Conservation (phyloP, 176 grass and related monocot species). For the Puccinellia tenuiflora region DNA sequence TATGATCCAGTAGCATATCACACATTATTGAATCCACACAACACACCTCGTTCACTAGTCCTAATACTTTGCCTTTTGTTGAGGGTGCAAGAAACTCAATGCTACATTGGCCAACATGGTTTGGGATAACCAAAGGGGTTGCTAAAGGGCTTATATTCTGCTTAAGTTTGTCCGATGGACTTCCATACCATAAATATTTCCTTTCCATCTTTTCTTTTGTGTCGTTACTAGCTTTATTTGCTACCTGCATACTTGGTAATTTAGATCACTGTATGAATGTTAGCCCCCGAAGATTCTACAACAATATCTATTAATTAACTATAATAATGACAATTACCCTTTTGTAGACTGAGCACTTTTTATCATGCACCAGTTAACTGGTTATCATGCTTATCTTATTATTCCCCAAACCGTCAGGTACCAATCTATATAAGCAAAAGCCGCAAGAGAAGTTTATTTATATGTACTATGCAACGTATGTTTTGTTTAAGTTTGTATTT, state of each 20-base stretch:
- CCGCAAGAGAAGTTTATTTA: neutral
- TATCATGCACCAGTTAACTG: neutral
- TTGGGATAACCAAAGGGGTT: too few species aligned
- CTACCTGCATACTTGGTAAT: neutral
- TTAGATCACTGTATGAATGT: neutral
- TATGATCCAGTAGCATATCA: too few species aligned
- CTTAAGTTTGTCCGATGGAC: neutral
- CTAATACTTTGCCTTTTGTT: too few species aligned
- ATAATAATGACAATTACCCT: neutral
- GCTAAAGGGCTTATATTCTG: too few species aligned
- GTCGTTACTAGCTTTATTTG: neutral
- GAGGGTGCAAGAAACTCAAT: too few species aligned
- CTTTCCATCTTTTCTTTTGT: neutral
- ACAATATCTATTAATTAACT: neutral
- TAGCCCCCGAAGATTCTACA: neutral
- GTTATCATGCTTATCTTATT: neutral
- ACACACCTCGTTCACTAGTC: too few species aligned
- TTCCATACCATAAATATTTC: neutral
- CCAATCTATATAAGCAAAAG: neutral
- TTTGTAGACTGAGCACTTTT: neutral
- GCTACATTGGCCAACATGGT: too few species aligned
- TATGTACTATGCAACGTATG: neutral
- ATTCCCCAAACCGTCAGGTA: neutral
- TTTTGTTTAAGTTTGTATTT: neutral
- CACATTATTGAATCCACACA: too few species aligned